Percentiles rank a stretch among this genome's conserved stretches.
phyloP scores from a whole-genome alignment of 176 grass and related monocot genomes.

The Oryza brachyantha region DNA sequence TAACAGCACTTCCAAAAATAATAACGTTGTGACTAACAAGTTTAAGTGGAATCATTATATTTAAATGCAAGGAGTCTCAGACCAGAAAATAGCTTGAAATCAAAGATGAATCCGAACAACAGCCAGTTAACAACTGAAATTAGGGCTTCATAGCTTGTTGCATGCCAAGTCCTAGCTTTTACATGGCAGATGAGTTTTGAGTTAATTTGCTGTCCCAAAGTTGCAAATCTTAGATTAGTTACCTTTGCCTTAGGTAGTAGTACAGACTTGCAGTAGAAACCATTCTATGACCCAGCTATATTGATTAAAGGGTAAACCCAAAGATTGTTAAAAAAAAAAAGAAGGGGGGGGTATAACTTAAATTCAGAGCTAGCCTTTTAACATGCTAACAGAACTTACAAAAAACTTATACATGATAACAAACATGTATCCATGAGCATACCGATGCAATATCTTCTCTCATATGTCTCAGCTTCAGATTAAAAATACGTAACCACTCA shows the following conservation, averaged over 20 bases:
- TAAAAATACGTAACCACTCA: slow-evolving; percentile 94
- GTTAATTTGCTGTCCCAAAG: neutral
- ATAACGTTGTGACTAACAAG: neutral
- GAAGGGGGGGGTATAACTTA: neutral
- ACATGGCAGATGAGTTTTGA: neutral
- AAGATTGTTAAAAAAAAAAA: neutral
- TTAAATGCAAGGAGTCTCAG: neutral
- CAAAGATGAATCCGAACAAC: neutral
- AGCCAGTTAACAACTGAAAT: neutral
- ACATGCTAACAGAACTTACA: neutral
- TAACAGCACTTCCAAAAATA: slow-evolving; percentile 7
- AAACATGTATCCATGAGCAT: slow-evolving; percentile 33
- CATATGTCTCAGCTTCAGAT: slow-evolving; percentile 97
- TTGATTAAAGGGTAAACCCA: neutral
- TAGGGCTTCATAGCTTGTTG: neutral
- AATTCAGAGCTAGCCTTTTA: neutral
- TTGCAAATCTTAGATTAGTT: neutral
- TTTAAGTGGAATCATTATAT: neutral
- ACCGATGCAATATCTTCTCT: slow-evolving; percentile 99
- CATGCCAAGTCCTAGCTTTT: neutral
- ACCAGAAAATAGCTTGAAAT: neutral
- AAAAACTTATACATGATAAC: slow-evolving; percentile 14
- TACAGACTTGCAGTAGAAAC: neutral
- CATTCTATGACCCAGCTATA: neutral
- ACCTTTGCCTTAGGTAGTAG: neutral